These are phyloP conservation scores for Perkinsus olseni DNA, from an alignment of 169 alveolate species.

Conservation along the genomic window DNA sequence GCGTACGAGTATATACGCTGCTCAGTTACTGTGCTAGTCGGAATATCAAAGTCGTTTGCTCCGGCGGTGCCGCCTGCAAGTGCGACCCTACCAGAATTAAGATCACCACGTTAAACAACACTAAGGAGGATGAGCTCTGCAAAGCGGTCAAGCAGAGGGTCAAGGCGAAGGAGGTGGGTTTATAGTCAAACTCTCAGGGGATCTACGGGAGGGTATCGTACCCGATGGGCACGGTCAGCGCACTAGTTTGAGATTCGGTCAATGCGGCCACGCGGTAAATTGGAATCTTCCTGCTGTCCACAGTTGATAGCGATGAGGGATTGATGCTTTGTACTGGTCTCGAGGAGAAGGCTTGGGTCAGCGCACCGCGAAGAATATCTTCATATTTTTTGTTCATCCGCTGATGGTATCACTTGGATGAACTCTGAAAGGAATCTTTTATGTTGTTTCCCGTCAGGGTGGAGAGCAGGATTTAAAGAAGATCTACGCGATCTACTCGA, in stretches of 20 bases:
- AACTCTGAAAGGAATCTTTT: background rate
- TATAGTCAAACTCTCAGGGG: too few species aligned
- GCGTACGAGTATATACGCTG: too few species aligned
- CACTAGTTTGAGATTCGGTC: too few species aligned
- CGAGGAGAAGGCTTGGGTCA: too few species aligned
- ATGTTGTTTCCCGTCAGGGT: background rate
- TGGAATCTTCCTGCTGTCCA: background rate
- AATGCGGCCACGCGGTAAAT: background rate
- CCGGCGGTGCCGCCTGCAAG: constrained; percentile 63
- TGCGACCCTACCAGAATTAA: constrained; percentile 53
- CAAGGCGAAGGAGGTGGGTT: constrained; percentile 26
- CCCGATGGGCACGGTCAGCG: too few species aligned
- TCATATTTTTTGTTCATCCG: background rate
- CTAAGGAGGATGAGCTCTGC: constrained; percentile 47
- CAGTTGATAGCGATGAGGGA: too few species aligned
- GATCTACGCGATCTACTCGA: constrained; percentile 38
- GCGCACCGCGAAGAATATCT: too few species aligned
- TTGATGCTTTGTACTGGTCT: background rate
- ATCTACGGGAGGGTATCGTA: too few species aligned
- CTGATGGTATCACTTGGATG: background rate
- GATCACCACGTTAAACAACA: constrained; percentile 41
- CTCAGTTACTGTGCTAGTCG: too few species aligned
- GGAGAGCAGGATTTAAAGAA: constrained; percentile 8
- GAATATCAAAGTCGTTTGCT: constrained; percentile 33
- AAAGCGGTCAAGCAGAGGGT: constrained; percentile 46